phyloP scores from a whole-genome alignment of 2,329 filamentous ascomycete genomes.

The Trichoderma pleuroti region DNA sequence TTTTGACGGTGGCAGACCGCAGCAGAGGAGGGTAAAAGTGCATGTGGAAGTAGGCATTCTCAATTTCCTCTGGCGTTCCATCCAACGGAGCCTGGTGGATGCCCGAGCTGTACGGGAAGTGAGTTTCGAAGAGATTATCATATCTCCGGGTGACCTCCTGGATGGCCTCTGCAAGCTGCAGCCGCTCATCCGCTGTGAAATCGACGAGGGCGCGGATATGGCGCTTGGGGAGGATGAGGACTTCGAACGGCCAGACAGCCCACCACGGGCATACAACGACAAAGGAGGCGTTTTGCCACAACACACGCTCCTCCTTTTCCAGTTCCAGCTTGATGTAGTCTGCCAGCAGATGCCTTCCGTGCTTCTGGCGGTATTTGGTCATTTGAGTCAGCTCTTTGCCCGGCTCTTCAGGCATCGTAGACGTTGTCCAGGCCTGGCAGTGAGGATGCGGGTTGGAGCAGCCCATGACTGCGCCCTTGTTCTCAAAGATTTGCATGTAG shows the following conservation, averaged over 20 bases:
- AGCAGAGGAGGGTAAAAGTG: slow-evolving; percentile 96
- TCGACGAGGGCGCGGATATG: slow-evolving; percentile 86
- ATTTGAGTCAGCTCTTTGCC: slow-evolving; percentile 74
- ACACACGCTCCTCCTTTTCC: slow-evolving; percentile 76
- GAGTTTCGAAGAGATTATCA: slow-evolving; percentile 95
- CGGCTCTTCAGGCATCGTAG: slow-evolving; percentile 84
- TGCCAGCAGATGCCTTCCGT: slow-evolving; percentile 72
- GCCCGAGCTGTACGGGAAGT: slow-evolving; percentile 94
- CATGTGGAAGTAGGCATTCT: slow-evolving; percentile 88
- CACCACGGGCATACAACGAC: slow-evolving; percentile 94
- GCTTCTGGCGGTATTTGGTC: slow-evolving; percentile 69
- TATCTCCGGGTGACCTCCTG: slow-evolving; percentile 87
- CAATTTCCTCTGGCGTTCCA: slow-evolving; percentile 76
- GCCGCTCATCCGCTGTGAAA: slow-evolving; percentile 66
- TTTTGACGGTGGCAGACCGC: slow-evolving; percentile 87
- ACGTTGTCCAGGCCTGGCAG: slow-evolving; percentile 95
- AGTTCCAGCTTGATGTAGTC: slow-evolving; percentile 86
- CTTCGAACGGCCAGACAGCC: slow-evolving; percentile 96
- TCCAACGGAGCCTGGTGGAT: slow-evolving; percentile 91
- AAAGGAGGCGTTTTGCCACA: slow-evolving; percentile 84
- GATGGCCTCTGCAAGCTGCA: slow-evolving; percentile 75
- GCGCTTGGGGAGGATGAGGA: slow-evolving; percentile 79
- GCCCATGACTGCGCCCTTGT: slow-evolving; percentile 96
- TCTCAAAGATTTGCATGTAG: slow-evolving; percentile 99
- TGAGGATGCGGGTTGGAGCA: slow-evolving; percentile 98